phyloP scores from a whole-genome alignment of 2,329 filamentous ascomycete genomes.

The Sporothrix variecibatus region DNA sequence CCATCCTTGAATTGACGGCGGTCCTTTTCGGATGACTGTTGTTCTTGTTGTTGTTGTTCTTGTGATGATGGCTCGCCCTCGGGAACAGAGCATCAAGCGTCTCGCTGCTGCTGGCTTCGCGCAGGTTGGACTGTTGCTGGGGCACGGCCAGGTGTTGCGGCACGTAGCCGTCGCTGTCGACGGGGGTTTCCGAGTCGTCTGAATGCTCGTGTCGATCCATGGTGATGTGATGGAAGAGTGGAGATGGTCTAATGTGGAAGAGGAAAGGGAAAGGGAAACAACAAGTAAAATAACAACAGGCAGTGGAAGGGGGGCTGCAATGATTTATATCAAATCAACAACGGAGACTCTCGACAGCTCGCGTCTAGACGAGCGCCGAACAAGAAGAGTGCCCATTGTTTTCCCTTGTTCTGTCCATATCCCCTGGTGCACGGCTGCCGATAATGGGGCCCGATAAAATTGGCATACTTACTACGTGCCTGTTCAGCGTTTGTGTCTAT shows the following conservation, averaged over 20 bases:
- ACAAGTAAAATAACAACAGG: neutral
- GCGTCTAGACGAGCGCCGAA: slow-evolving; percentile 11
- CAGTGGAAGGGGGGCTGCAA: neutral
- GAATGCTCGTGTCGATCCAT: slow-evolving; percentile 19
- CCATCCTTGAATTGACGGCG: neutral
- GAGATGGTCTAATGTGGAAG: neutral
- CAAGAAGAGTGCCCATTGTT: neutral
- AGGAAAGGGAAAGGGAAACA: neutral
- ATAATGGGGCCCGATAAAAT: neutral
- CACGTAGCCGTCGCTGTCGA: slow-evolving; percentile 11
- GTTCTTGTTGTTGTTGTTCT: neutral
- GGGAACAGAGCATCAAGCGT: neutral
- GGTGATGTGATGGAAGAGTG: neutral
- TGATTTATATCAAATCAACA: slow-evolving; percentile 6
- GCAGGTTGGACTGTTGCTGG: neutral
- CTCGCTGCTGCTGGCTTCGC: slow-evolving; percentile 2
- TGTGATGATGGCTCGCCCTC: neutral
- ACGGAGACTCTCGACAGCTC: neutral
- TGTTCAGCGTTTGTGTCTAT: neutral
- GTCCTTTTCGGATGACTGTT: neutral
- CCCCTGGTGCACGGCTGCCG: neutral
- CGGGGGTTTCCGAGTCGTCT: slow-evolving; percentile 18
- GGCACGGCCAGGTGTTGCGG: neutral
- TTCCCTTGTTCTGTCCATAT: neutral
- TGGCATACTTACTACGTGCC: neutral